Evolutionary conservation across 2,329 filamentous ascomycete species (phyloP).

Genomic region (Aureobasidium sp.): DNA sequence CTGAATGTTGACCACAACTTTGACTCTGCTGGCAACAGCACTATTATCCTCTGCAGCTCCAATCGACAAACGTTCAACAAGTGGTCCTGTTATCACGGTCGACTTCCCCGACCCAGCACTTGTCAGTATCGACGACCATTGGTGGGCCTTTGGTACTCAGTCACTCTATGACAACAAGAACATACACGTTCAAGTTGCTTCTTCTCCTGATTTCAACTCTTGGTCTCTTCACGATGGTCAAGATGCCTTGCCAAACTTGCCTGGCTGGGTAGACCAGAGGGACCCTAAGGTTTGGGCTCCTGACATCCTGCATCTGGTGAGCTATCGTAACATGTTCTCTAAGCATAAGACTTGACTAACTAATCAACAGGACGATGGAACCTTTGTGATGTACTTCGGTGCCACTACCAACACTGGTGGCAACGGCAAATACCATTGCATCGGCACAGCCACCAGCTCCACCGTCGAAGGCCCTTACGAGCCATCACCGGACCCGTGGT

Average conservation of each 20-base stretch:
- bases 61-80: not conserved
- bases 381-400: constrained; percentile 23
- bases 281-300: constrained; percentile 28
- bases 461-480: constrained; percentile 21
- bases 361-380: constrained; percentile 17
- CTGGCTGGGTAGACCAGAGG: constrained; percentile 22
- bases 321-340: not conserved
- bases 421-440: constrained; percentile 20
- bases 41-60: constrained; percentile 5
- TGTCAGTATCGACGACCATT: constrained; percentile 27
- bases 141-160: constrained; percentile 29
- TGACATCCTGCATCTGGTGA: constrained; percentile 21
- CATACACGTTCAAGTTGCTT: constrained; percentile 28
- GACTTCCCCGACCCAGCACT: constrained; percentile 26
- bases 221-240: constrained; percentile 22
- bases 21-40: constrained; percentile 4
- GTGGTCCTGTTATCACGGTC: constrained; percentile 11
- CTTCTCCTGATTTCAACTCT: constrained; percentile 26
- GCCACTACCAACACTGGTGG: constrained; percentile 20
- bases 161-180: constrained; percentile 18
- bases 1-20: constrained; percentile 3
- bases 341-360: not conserved
- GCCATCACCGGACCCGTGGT: constrained; percentile 19
- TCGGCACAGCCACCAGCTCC: constrained; percentile 21
- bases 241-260: constrained; percentile 26